Conservation (phyloP, 2,329 filamentous ascomycete genomes). For the Calonectria multiphialidica region DNA sequence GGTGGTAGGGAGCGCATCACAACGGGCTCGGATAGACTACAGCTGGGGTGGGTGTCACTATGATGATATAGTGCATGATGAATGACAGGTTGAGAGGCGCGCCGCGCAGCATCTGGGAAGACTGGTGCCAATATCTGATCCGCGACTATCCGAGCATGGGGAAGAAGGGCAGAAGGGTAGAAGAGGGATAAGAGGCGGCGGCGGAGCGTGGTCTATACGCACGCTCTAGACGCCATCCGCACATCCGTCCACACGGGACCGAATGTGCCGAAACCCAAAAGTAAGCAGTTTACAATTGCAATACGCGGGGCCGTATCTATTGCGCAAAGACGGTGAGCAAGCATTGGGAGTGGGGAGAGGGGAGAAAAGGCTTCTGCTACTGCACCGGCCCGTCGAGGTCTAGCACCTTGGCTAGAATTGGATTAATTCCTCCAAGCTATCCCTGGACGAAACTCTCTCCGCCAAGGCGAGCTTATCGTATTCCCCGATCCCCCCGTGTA, state of each 20-base stretch:
- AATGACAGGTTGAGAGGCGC: background rate
- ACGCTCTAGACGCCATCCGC: background rate
- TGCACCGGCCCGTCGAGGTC: constrained; percentile 7
- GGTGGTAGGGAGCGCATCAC: constrained; percentile 2
- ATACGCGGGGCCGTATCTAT: background rate
- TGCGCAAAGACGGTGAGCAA: background rate
- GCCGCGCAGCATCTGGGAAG: background rate
- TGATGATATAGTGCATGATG: background rate
- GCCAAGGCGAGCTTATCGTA: constrained; percentile 4
- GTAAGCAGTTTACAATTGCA: background rate
- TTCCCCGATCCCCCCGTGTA: background rate
- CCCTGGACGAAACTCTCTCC: background rate
- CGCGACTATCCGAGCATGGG: background rate
- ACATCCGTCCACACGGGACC: background rate
- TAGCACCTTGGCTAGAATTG: background rate
- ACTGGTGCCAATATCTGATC: background rate
- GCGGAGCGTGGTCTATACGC: background rate
- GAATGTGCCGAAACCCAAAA: too few relatives aligned
- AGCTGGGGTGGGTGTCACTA: constrained; percentile 11
- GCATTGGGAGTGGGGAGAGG: background rate
- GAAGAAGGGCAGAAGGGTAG: background rate
- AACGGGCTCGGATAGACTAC: constrained; percentile 1
- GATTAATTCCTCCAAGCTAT: background rate
- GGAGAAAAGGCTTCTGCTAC: background rate
- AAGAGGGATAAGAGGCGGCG: background rate